A percentile compares a stretch with the other conserved stretches of the same genome.
Conservation (phyloP, 2,329 filamentous ascomycete species). For the Nothophaeocryptopus gaeumannii region DNA sequence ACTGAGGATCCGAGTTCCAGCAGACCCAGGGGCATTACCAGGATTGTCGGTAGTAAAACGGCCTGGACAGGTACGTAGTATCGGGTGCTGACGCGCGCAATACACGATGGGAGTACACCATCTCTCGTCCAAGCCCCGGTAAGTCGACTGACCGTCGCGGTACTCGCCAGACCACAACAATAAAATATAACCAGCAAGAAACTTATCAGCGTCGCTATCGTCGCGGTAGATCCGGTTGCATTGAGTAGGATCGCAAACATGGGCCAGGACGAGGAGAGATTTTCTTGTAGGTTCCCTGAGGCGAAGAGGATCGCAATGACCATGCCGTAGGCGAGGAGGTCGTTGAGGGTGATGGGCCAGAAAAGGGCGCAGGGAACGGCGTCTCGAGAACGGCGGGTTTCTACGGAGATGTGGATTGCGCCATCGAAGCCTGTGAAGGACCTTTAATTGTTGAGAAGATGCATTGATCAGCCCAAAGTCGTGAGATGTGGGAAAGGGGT, state of each 20-base stretch:
- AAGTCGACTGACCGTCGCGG: neutral
- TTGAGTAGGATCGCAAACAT: constrained; percentile 5
- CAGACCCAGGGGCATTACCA: constrained; percentile 32
- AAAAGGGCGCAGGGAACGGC: constrained; percentile 27
- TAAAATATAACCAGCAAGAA: neutral
- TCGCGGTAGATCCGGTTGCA: neutral
- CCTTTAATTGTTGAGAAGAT: too few species aligned
- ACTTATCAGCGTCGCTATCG: neutral
- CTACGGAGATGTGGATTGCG: constrained; percentile 20
- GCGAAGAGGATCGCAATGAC: constrained; percentile 34
- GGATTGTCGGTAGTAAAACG: constrained; percentile 25
- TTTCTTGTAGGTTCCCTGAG: constrained; percentile 1
- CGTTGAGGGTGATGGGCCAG: constrained; percentile 23
- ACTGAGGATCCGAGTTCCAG: constrained; percentile 40
- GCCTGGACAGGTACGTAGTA: constrained; percentile 3
- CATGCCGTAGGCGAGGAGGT: constrained; percentile 26
- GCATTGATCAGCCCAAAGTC: too few species aligned
- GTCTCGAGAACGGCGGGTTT: constrained; percentile 24
- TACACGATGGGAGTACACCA: neutral
- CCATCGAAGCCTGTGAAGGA: constrained; percentile 4
- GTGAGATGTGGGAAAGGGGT: too few species aligned
- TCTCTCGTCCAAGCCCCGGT: constrained; percentile 7
- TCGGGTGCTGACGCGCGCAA: constrained; percentile 1
- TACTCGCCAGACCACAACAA: constrained; percentile 1
- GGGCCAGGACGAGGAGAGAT: constrained; percentile 2